Evolutionary conservation across 345 rosid genomes (phyloP), one percentile per base, ranked within the genome.

Genomic region (Salix koriyanagi): DNA sequence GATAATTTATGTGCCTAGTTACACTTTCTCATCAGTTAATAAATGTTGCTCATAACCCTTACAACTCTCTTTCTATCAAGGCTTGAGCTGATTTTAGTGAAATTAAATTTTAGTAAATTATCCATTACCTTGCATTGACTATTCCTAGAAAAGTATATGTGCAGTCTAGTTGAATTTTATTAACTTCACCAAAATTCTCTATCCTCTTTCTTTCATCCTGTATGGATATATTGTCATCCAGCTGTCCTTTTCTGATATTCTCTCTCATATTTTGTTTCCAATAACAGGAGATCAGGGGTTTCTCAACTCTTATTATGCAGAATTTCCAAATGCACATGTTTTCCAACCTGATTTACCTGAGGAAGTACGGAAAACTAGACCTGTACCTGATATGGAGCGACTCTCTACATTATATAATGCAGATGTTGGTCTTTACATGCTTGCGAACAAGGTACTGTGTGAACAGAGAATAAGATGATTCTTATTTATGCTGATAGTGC

Each of bases 341-440:
- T 93, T 95, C n/a, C 89, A 93, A 79, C 97, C 98, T 75, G 81
- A 77, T 85, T 36, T 90, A 74, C 78, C 97, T 2, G 74, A 72
- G 34, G 92, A 93, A 77, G 89, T 75, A 67, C 54, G 86, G 81
- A 81, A 90, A 23, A 75, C 92, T 15, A 89, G 91, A 82, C 86
- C 91, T 13, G 84, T 78, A 70, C 99, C 96, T 77, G 72, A 84
- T 69, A 91, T 93, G 99, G 93, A 95, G 83, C 91, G 94, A 56
- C 99, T 95, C 37, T 95, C 99, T 58, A 95, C 98, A 39, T 81
- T 90, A 1, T 95, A 93, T 32, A 95, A 93, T 77, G 99, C 99
- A 12, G 99, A 95, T 84, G 97, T 95, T 88, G 99, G 99, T 83
- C 97, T 95, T 71, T 91, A 91, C 88, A 90, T 91, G 98, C 96